Percentiles rank a stretch among this genome's conserved stretches.
These are phyloP conservation scores for Rhizopus stolonifer DNA, from an alignment of 371 early-diverging fungal genomes.

Conservation along the genomic window DNA sequence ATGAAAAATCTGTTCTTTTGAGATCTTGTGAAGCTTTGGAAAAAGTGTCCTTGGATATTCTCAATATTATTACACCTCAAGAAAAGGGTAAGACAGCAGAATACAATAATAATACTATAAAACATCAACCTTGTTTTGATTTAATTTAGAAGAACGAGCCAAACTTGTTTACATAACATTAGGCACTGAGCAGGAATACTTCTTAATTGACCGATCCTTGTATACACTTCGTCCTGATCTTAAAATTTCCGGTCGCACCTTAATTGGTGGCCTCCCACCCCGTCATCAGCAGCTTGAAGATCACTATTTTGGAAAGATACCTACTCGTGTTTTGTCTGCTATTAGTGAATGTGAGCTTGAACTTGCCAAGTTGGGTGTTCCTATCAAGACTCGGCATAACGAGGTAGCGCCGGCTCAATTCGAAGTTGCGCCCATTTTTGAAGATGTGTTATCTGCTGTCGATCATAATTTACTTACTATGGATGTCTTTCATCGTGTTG, in stretches of 20 bases:
- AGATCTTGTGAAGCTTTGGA: constrained; percentile 87
- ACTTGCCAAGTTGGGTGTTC: constrained; percentile 91
- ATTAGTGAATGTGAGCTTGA: constrained; percentile 94
- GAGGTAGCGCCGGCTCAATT: constrained; percentile 99
- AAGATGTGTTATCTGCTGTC: constrained; percentile 94
- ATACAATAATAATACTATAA: not conserved
- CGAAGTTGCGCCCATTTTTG: constrained; percentile 96
- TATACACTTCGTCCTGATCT: constrained; percentile 94
- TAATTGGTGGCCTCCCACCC: constrained; percentile 92
- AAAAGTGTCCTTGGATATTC: constrained; percentile 75
- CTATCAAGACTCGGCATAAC: constrained; percentile 98
- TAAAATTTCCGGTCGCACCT: constrained; percentile 93
- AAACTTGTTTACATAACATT: constrained; percentile 86
- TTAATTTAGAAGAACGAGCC: constrained; percentile 38
- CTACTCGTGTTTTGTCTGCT: constrained; percentile 87
- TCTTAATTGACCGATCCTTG: constrained; percentile 91
- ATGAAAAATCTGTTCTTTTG: constrained; percentile 96
- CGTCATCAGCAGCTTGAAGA: constrained; percentile 98
- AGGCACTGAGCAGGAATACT: constrained; percentile 98
- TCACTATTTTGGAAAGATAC: constrained; percentile 98
- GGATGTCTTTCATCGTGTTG: constrained; percentile 95
- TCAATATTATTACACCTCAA: constrained; percentile 68
- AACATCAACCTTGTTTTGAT: no score
- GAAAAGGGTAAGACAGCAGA: constrained; percentile 38
- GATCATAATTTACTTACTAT: constrained; percentile 98